A percentile compares a stretch with the other conserved stretches of the same genome.
Evolutionary conservation across 768 basidiomycete species (phyloP).

Genomic region (Suillus subluteus): DNA sequence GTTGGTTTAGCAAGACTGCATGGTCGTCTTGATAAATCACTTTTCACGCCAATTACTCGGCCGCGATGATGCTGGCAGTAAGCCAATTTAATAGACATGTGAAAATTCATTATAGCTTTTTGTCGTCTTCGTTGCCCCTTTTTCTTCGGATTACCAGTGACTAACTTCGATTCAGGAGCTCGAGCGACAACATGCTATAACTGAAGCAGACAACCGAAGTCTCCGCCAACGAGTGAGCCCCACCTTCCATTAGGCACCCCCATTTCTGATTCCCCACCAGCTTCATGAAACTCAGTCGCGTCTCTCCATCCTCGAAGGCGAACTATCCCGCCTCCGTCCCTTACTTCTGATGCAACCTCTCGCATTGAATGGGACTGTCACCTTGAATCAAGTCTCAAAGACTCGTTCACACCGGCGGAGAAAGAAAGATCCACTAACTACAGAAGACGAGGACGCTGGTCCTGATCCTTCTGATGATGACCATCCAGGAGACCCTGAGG

Average conservation of each 20-base stretch:
- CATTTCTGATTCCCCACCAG: constrained; percentile 37
- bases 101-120: background rate
- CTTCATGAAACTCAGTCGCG: constrained; percentile 60
- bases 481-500: constrained; percentile 19
- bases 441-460: constrained; percentile 32
- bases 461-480: constrained; percentile 31
- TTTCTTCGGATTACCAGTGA: background rate
- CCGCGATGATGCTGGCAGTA: background rate
- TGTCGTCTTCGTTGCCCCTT: background rate
- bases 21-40: background rate
- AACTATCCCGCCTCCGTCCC: constrained; percentile 67
- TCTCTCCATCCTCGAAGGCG: constrained; percentile 59
- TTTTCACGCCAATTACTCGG: background rate
- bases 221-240: constrained; percentile 61
- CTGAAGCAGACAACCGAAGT: constrained; percentile 63
- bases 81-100: background rate
- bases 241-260: constrained; percentile 1
- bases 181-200: constrained; percentile 50
- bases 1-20: constrained; percentile 5
- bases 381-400: constrained; percentile 24
- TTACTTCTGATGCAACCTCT: constrained; percentile 68
- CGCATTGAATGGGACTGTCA: constrained; percentile 20
- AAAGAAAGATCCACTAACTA: constrained; percentile 26
- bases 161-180: constrained; percentile 48
- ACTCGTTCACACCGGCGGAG: constrained; percentile 31